Percentiles rank a stretch among this genome's conserved stretches.
These are phyloP conservation scores for Chrysochromulina tobinii DNA, from an alignment of 78 protist genomes.

Conservation along the genomic window DNA sequence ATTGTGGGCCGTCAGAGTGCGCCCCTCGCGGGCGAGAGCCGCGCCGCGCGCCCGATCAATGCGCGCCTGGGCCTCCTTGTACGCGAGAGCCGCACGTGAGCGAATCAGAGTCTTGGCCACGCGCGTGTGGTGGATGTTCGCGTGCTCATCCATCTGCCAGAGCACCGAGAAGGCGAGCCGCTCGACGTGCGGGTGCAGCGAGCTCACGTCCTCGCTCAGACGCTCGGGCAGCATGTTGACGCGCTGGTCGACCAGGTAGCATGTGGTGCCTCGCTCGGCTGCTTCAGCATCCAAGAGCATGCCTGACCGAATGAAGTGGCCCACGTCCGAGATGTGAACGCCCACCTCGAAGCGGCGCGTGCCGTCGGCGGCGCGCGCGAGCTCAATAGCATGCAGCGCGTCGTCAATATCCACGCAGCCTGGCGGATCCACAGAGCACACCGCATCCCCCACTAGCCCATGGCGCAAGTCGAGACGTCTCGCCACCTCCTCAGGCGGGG, in stretches of 20 bases:
- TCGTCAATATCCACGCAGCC: slow-evolving; percentile 73
- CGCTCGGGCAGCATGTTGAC: slow-evolving; percentile 69
- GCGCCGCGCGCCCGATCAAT: background rate
- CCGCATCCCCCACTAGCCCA: too few relatives aligned
- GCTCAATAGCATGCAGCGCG: slow-evolving; percentile 43
- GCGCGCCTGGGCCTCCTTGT: slow-evolving; percentile 67
- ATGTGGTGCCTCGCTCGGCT: background rate
- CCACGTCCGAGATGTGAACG: slow-evolving; percentile 75
- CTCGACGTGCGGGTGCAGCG: slow-evolving; percentile 84
- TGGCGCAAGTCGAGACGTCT: slow-evolving; percentile 32
- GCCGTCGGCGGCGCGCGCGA: background rate
- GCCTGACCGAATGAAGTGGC: slow-evolving; percentile 59
- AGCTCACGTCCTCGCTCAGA: slow-evolving; percentile 74
- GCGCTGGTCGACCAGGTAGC: slow-evolving; percentile 51
- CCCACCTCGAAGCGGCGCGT: slow-evolving; percentile 32
- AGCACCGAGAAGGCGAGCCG: slow-evolving; percentile 84
- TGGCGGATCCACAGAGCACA: slow-evolving; percentile 61
- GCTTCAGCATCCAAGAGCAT: slow-evolving; percentile 66
- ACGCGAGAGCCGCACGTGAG: slow-evolving; percentile 80
- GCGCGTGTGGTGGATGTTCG: slow-evolving; percentile 60
- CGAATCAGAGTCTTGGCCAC: slow-evolving; percentile 85
- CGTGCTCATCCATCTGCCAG: slow-evolving; percentile 55
- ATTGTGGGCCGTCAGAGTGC: too few relatives aligned
- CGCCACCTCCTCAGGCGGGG: slow-evolving; percentile 13
- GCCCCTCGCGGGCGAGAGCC: too few relatives aligned